A percentile compares a stretch with the other conserved stretches of the same genome.
Evolutionary conservation across 2,329 filamentous ascomycete genomes (phyloP).

Genomic region (Trichophyton schoenleinii): DNA sequence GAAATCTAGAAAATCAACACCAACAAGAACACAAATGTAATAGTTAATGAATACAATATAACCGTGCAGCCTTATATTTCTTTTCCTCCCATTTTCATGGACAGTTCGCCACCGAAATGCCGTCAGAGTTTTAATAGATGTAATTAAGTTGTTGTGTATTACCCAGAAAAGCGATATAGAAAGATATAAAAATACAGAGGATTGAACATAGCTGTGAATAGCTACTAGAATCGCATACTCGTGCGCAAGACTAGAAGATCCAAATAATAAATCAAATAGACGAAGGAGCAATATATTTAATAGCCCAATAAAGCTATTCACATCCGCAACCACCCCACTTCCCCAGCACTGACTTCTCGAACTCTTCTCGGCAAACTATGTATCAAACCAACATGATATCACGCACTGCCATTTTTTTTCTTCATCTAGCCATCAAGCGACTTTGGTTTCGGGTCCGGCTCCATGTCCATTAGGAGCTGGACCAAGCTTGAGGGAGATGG

Average conservation of each 20-base stretch:
- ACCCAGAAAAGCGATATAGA: not conserved
- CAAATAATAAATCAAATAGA: not conserved
- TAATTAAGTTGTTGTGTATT: not conserved
- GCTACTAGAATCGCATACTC: not conserved
- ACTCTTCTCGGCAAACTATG: not conserved
- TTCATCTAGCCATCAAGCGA: not conserved
- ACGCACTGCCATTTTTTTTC: not conserved
- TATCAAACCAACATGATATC: not conserved
- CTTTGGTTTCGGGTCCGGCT: not conserved
- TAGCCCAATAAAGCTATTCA: not conserved
- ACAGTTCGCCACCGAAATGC: too few relatives aligned
- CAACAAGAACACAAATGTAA: not conserved
- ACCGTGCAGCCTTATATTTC: too few relatives aligned
- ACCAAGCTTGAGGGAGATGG: conserved; percentile 21
- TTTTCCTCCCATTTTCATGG: too few relatives aligned
- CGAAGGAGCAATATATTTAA: not conserved
- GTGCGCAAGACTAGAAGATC: not conserved
- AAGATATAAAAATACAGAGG: not conserved
- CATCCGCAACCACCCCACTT: not conserved
- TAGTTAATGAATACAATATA: not conserved
- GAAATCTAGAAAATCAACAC: not conserved
- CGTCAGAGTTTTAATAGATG: not conserved
- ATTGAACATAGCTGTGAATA: not conserved
- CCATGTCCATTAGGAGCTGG: conserved; percentile 1
- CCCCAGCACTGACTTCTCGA: not conserved